phyloP scores from a whole-genome alignment of 2,329 filamentous ascomycete species.

The Teratosphaeria destructans region DNA sequence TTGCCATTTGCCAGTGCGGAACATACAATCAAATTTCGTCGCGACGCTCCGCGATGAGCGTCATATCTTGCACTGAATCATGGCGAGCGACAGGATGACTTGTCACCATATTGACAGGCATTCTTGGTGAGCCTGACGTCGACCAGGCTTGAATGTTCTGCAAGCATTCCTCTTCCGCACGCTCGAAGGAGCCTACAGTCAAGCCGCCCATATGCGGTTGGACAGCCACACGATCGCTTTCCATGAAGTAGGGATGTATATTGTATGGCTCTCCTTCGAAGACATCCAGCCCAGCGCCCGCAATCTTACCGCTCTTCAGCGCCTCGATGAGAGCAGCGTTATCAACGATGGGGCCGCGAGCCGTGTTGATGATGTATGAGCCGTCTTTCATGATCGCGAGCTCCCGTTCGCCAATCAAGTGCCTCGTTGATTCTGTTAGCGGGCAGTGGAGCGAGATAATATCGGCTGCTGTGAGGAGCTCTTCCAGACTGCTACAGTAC shows the following conservation, averaged over 20 bases:
- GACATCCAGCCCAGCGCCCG: constrained; percentile 41
- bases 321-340: constrained; percentile 39
- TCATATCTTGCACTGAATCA: background rate
- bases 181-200: constrained; percentile 55
- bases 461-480: constrained; percentile 33
- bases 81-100: background rate
- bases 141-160: constrained; percentile 54
- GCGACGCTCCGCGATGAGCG: background rate
- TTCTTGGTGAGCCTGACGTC: constrained; percentile 39
- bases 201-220: constrained; percentile 60
- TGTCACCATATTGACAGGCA: constrained; percentile 45
- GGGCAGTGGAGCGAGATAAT: constrained; percentile 41
- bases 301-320: constrained; percentile 37
- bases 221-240: constrained; percentile 42
- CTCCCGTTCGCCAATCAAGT: constrained; percentile 31
- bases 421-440: constrained; percentile 30
- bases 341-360: constrained; percentile 41
- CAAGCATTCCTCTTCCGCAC: constrained; percentile 58
- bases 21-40: background rate
- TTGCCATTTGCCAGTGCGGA: background rate
- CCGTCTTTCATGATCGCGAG: constrained; percentile 41
- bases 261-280: constrained; percentile 34
- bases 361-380: constrained; percentile 41
- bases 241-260: constrained; percentile 38
- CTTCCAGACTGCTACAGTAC: constrained; percentile 39